Conservation (phyloP, 805 yeast species). For the Candida yuanshanica region DNA sequence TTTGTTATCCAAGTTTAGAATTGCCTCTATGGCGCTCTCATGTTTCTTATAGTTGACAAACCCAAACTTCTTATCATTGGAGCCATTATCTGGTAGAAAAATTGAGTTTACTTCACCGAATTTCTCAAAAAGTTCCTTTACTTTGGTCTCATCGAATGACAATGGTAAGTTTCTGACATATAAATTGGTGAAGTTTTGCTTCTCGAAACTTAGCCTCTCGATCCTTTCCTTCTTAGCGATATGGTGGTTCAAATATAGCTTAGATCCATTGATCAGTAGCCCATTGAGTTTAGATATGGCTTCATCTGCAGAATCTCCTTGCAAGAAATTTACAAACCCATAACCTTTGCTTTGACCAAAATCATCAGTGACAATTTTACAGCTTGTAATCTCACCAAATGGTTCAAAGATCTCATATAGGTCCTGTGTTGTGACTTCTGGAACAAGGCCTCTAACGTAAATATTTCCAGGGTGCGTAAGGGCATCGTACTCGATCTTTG, state of each 20-base stretch:
- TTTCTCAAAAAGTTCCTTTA: constrained; percentile 37
- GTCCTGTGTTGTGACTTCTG: constrained; percentile 32
- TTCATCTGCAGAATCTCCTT: constrained; percentile 46
- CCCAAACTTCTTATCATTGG: constrained; percentile 30
- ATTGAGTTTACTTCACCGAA: constrained; percentile 48
- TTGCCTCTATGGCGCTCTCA: constrained; percentile 40
- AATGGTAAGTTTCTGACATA: constrained; percentile 45
- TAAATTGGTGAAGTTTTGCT: constrained; percentile 44
- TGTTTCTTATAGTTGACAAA: constrained; percentile 45
- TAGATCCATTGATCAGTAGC: constrained; percentile 28
- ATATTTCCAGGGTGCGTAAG: constrained; percentile 52
- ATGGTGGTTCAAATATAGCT: constrained; percentile 49
- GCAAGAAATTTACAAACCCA: constrained; percentile 61
- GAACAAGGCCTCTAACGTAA: constrained; percentile 44
- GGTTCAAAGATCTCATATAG: constrained; percentile 30
- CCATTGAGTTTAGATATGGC: constrained; percentile 57
- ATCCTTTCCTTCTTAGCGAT: constrained; percentile 54
- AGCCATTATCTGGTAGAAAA: constrained; percentile 40
- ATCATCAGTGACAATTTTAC: constrained; percentile 42
- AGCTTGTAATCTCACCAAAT: constrained; percentile 36
- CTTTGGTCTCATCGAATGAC: constrained; percentile 27
- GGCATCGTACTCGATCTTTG: constrained; percentile 22
- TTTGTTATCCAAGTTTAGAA: constrained; percentile 40
- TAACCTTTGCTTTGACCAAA: constrained; percentile 43
- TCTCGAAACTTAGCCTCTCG: constrained; percentile 37